Percentiles rank a stretch among this genome's conserved stretches.
Conservation (phyloP, 2,329 filamentous ascomycete genomes). For the Fusarium citri region DNA sequence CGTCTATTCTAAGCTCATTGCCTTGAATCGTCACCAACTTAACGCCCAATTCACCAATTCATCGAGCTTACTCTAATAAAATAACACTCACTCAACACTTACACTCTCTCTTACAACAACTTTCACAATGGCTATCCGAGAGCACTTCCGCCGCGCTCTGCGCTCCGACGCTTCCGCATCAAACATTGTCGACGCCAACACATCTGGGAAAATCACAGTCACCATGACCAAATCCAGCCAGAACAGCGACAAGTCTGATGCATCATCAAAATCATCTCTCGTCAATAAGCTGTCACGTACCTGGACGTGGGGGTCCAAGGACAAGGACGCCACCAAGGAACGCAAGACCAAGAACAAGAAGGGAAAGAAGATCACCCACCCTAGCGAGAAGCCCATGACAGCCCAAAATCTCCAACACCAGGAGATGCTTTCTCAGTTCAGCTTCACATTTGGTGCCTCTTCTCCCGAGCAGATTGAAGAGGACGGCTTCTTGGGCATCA, state of each 20-base stretch:
- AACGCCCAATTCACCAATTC: constrained; percentile 3
- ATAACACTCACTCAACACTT: not conserved
- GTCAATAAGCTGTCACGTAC: constrained; percentile 48
- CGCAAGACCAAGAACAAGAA: constrained; percentile 48
- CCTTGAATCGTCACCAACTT: constrained; percentile 4
- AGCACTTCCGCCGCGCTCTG: constrained; percentile 56
- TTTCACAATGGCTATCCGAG: constrained; percentile 56
- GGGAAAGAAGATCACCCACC: constrained; percentile 50
- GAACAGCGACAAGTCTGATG: constrained; percentile 42
- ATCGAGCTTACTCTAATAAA: constrained; percentile 11
- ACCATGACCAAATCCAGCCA: constrained; percentile 48
- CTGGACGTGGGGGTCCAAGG: constrained; percentile 49
- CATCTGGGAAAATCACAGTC: constrained; percentile 45
- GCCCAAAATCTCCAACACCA: constrained; percentile 60
- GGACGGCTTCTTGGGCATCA: constrained; percentile 54
- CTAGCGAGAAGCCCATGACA: constrained; percentile 59
- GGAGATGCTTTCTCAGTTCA: constrained; percentile 60
- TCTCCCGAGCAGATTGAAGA: constrained; percentile 50
- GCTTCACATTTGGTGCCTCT: constrained; percentile 58
- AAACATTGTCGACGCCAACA: constrained; percentile 49
- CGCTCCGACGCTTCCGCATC: constrained; percentile 52
- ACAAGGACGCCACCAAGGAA: constrained; percentile 47
- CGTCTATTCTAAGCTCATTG: constrained; percentile 19
- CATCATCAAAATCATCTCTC: constrained; percentile 48
- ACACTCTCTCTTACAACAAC: not conserved